Evolutionary conservation across 2,329 filamentous ascomycete genomes (phyloP), one percentile per base, ranked within the genome.

Genomic region (Septoria linicola): DNA sequence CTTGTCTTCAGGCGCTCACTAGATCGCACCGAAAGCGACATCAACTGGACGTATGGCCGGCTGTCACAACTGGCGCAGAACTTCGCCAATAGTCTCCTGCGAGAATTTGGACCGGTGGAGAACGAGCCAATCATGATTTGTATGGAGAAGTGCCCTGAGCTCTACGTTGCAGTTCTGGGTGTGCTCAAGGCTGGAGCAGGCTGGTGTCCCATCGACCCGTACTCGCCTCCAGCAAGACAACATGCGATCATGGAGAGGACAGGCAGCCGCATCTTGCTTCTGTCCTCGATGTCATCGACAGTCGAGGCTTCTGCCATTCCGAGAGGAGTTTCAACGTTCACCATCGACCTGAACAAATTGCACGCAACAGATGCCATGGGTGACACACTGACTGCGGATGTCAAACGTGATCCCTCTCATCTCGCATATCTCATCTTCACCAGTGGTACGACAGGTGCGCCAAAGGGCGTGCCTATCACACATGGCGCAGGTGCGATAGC

Each of bases 101-200:
- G 74, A 1, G 79, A 82, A 4, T 61, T 66, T 34, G 70, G 64
- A 1, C 68, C 53, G 3, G 27, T 53, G 4, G 35, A 23, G 16
- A 53, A 53, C 16, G 73, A 81, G 11, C 71, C 88, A 7, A 72
- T 93, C 14, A 83, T 82, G 23, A 79, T 95, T 31, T 73, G 85
- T 32, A 83, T 93, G 79, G 80, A 89, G 19, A 92, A 91, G 64
- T 89, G 85, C 0, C 66, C 81, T 0, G 68, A 81, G 20, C 71
- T 93, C 0, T 95, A 93, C 62, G 74, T 83, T 19, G 78, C 82
- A 0, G 87, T 93, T 11, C 73, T 95, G 19, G 88, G 81, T 2
- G 78, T 86, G 19, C 68, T 88, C 16, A 92, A 92, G 61, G 73
- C 81, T 3, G 87, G 88, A 10, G 84, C 82, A 62, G 88, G 82